These are phyloP conservation scores for Fabrea salina DNA, from an alignment of 169 alveolate species.

Conservation along the genomic window DNA sequence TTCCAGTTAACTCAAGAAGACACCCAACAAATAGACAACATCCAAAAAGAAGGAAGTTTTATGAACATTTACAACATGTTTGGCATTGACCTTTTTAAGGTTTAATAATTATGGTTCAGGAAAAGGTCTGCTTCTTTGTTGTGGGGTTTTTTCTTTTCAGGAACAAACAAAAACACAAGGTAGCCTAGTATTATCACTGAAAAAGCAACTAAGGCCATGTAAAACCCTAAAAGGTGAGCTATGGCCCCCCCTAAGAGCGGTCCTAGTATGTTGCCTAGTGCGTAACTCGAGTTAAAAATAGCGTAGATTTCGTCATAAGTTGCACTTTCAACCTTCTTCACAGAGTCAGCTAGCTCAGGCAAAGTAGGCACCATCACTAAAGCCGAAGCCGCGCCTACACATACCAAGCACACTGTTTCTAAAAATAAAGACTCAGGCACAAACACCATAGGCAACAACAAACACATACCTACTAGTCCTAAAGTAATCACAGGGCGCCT, in stretches of 20 bases:
- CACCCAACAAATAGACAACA: conserved; percentile 27
- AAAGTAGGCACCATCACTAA: background rate
- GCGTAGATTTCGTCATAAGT: background rate
- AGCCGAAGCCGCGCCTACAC: background rate
- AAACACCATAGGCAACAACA: background rate
- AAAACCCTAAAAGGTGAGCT: background rate
- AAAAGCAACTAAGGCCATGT: background rate
- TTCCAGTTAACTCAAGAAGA: conserved; percentile 53
- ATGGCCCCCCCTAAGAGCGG: background rate
- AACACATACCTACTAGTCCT: background rate
- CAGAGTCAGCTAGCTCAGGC: background rate
- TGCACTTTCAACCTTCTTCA: background rate
- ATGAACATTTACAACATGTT: background rate
- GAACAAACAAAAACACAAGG: background rate
- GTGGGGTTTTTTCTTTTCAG: no score
- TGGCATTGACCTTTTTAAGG: background rate
- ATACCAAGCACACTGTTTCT: background rate
- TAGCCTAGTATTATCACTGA: background rate
- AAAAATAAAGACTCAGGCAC: background rate
- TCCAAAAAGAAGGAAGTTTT: background rate
- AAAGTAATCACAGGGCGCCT: background rate
- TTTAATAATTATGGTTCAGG: no score
- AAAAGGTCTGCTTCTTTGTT: no score
- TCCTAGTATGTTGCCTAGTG: background rate
- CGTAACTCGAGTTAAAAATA: background rate